Conservation (phyloP, 768 basidiomycete genomes). For the Tulasnella sp. region DNA sequence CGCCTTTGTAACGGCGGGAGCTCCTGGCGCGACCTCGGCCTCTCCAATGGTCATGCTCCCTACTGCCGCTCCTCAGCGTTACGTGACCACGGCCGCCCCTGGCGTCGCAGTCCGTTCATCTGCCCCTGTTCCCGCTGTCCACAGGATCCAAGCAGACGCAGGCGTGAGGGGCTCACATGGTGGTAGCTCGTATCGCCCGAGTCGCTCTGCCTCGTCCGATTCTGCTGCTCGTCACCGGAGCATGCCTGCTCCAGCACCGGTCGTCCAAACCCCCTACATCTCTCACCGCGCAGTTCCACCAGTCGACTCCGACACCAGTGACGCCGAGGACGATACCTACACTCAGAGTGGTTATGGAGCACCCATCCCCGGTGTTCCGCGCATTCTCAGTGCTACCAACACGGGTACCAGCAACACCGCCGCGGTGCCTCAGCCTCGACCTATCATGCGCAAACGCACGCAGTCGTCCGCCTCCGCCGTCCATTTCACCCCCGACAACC, state of each 20-base stretch:
- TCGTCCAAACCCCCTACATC: constrained; percentile 22
- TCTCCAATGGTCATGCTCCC: not conserved
- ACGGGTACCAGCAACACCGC: constrained; percentile 11
- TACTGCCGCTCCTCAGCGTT: constrained; percentile 8
- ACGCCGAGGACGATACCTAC: constrained; percentile 23
- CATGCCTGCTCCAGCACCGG: not conserved
- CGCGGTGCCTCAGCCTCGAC: constrained; percentile 16
- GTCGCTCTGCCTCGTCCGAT: not conserved
- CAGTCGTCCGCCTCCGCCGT: constrained; percentile 23
- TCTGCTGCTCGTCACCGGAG: constrained; percentile 4
- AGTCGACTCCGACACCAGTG: constrained; percentile 26
- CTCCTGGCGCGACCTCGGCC: not conserved
- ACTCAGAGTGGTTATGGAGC: constrained; percentile 23
- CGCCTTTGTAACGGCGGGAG: constrained; percentile 22
- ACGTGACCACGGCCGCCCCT: constrained; percentile 6
- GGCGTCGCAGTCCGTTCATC: constrained; percentile 4
- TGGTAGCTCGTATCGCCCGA: constrained; percentile 15
- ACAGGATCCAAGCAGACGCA: constrained; percentile 8
- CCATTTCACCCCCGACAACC: constrained; percentile 33
- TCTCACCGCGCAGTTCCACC: not conserved
- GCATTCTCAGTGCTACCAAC: constrained; percentile 29
- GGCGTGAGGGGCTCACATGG: constrained; percentile 2
- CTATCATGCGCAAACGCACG: constrained; percentile 31
- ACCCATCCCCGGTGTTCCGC: constrained; percentile 30
- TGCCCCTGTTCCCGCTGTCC: constrained; percentile 15